Evolutionary conservation across 139 green algal genomes (phyloP).

Genomic region (Chlorella sorokiniana): DNA sequence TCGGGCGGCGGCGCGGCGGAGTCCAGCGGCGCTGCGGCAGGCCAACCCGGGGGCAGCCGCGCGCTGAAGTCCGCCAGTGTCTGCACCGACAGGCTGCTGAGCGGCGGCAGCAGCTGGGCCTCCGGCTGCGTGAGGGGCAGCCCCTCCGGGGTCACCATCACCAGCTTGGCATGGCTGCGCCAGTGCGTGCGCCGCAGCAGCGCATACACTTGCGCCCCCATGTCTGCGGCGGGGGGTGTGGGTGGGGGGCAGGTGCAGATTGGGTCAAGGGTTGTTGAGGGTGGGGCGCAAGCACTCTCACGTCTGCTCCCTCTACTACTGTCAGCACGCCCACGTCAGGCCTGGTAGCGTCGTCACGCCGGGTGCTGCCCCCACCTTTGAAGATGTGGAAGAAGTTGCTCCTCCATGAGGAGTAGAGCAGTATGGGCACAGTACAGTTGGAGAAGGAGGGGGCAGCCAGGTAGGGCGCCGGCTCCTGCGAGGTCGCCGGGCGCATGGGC

Average conservation of each 20-base stretch:
- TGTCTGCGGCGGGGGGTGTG: neutral
- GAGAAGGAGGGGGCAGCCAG: neutral
- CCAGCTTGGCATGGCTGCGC: constrained; percentile 25
- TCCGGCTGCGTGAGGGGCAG: constrained; percentile 12
- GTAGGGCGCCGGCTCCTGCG: constrained; percentile 2
- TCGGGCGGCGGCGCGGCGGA: neutral
- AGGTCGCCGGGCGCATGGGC: constrained; percentile 14
- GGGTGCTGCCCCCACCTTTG: constrained; percentile 10
- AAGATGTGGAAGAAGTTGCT: constrained; percentile 28
- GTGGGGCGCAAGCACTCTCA: neutral
- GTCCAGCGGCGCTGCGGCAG: neutral
- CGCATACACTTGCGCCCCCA: constrained; percentile 1
- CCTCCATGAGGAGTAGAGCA: constrained; percentile 15
- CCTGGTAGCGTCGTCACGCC: too few species aligned
- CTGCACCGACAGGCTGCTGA: constrained; percentile 20
- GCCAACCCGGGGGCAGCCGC: neutral
- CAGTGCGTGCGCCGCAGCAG: constrained; percentile 27
- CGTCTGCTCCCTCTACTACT: too few species aligned
- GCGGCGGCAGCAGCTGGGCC: constrained; percentile 19
- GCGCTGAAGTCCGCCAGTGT: constrained; percentile 11
- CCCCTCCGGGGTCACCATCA: constrained; percentile 8
- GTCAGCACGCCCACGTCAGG: too few species aligned
- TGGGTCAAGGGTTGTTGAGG: neutral
- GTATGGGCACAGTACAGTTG: constrained; percentile 6
- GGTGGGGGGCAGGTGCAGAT: neutral